These are phyloP conservation scores for Apophysomyces variabilis DNA, from an alignment of 371 early-diverging fungal genomes.

Conservation along the genomic window DNA sequence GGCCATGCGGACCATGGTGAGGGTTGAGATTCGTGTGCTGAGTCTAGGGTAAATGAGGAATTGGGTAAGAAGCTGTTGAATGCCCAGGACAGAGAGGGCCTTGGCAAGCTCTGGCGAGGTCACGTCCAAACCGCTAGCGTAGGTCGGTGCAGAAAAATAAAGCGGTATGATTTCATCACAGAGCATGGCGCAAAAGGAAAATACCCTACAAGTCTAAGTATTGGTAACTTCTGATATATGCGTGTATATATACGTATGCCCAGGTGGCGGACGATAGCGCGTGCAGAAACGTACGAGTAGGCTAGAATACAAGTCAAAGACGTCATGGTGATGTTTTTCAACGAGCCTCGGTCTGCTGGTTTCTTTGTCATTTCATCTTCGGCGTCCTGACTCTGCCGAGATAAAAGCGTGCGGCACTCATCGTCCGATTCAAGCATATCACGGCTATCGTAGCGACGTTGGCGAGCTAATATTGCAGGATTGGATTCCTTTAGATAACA, in stretches of 20 bases:
- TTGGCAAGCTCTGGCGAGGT: slow-evolving; percentile 43
- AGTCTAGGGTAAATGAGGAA: slow-evolving; percentile 55
- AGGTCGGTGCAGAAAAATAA: slow-evolving; percentile 57
- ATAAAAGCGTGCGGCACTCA: slow-evolving; percentile 6
- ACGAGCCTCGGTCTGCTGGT: neutral
- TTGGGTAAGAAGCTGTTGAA: slow-evolving; percentile 50
- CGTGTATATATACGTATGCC: no score
- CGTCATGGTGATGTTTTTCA: neutral
- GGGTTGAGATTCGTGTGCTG: slow-evolving; percentile 36
- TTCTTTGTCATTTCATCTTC: neutral
- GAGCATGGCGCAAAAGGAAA: slow-evolving; percentile 70
- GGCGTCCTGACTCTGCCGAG: neutral
- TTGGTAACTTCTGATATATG: no score
- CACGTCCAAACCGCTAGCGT: slow-evolving; percentile 49
- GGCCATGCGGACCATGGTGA: slow-evolving; percentile 33
- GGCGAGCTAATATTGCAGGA: slow-evolving; percentile 21
- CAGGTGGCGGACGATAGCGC: no score
- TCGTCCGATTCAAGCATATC: slow-evolving; percentile 3
- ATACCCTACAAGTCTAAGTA: slow-evolving; percentile 20
- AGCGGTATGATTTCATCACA: slow-evolving; percentile 73
- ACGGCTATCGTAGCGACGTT: slow-evolving; percentile 11
- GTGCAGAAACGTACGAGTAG: slow-evolving; percentile 32
- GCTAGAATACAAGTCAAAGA: slow-evolving; percentile 40
- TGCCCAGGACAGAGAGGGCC: slow-evolving; percentile 45
- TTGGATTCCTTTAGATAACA: slow-evolving; percentile 78